Evolutionary conservation across 441 rosid species (phyloP), one percentile per base, ranked within the genome.

Genomic region (Corymbia citriodora): DNA sequence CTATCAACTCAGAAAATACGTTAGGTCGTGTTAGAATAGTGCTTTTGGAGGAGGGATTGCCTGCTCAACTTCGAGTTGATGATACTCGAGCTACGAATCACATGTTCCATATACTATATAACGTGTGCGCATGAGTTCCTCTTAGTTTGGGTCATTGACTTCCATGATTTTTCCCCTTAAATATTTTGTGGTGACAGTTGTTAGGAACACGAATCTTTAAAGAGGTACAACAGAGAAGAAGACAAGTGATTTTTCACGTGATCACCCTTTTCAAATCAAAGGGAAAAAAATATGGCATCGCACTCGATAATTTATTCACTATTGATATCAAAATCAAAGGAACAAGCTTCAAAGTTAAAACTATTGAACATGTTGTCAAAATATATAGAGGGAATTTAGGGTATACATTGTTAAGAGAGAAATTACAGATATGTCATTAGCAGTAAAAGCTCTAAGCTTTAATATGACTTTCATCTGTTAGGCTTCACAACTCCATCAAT

Each of bases 221-320:
- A 14, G 33, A 29, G 33, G 33, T 29, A 63, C 29, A 63, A 3
- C 17, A 63, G 72, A 63, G 33, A 63, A 63, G 18, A 63, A 63
- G 72, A 0, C 72, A 14, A 63, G 72, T 17, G 33, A 63, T 0
- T 29, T 1, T 63, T n/a, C 29, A 63, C 3, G 36, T 11, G 5
- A 63, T 29, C 31, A 0, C 0, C 72, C 72, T 13, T 63, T 63
- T 17, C 29, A 29, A 1, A 29, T 63, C 18, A 29, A 3, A 14
- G 65, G 29, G 27, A 1, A 63, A 29, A 63, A 53, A 29, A 13
- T 31, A 0, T n/a, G 4, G 0, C 29, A 0, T 0, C 0, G 72
- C 33, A 7, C 33, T 63, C 7, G 15, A 33, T 31, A 29, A 7
- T 63, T 17, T 3, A 0, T 63, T 63, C 72, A 7, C 2, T 63